Evolutionary conservation across 768 basidiomycete species (phyloP).

Genomic region (Lentinula detonsa): DNA sequence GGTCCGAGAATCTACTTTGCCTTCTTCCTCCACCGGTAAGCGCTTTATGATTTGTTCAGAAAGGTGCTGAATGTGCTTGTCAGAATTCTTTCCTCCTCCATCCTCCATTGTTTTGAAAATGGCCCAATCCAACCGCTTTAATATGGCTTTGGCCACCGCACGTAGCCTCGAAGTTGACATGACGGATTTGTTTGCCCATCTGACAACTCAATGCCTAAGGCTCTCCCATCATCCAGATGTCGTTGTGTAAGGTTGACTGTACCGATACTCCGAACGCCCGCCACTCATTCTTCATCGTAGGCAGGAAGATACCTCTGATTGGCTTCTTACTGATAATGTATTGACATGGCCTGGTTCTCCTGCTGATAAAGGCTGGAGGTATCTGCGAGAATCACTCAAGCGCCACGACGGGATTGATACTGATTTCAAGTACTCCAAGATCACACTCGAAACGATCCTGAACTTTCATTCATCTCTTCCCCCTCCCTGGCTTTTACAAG

Average conservation of each 20-base stretch:
- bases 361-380: constrained; percentile 81
- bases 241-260: constrained; percentile 39
- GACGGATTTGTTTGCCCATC: constrained; percentile 73
- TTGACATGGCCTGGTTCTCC: constrained; percentile 80
- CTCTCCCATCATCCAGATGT: constrained; percentile 59
- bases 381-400: constrained; percentile 74
- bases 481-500: constrained; percentile 75
- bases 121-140: constrained; percentile 74
- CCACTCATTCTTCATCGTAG: constrained; percentile 29
- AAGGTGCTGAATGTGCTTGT: constrained; percentile 14
- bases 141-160: constrained; percentile 72
- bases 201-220: constrained; percentile 76
- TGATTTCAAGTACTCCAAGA: constrained; percentile 72
- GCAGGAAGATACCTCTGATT: constrained; percentile 66
- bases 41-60: constrained; percentile 7
- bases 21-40: constrained; percentile 64
- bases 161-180: constrained; percentile 77
- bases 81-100: constrained; percentile 51
- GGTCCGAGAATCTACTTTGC: constrained; percentile 48
- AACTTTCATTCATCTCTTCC: constrained; percentile 55
- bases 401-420: constrained; percentile 70
- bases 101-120: constrained; percentile 70
- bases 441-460: constrained; percentile 71
- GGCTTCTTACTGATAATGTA: constrained; percentile 79
- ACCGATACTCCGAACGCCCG: neutral